These are phyloP conservation scores for Nigrograna mackinnonii DNA, from an alignment of 2,329 filamentous ascomycete species.

Conservation along the genomic window DNA sequence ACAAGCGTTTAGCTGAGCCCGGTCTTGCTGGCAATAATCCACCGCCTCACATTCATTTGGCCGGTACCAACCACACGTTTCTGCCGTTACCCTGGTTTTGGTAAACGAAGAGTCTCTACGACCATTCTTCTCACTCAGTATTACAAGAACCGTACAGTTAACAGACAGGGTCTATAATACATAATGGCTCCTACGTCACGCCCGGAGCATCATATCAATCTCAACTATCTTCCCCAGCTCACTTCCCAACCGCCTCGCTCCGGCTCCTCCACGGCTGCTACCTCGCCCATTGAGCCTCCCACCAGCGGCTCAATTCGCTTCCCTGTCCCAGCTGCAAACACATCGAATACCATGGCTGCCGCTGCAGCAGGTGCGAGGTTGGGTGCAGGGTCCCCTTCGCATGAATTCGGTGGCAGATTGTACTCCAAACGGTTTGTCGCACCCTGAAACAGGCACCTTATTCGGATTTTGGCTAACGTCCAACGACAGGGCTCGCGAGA, in stretches of 20 bases:
- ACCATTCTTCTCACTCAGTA: conserved; percentile 28
- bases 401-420: conserved; percentile 78
- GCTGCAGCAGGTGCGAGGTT: conserved; percentile 67
- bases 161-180: conserved; percentile 62
- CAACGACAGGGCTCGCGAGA: conserved; percentile 78
- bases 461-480: conserved; percentile 30
- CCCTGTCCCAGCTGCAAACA: conserved; percentile 70
- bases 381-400: conserved; percentile 93
- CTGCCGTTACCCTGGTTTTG: conserved; percentile 41
- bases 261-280: conserved; percentile 77
- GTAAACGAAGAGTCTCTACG: conserved; percentile 37
- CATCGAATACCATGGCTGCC: conserved; percentile 56
- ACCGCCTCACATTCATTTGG: conserved; percentile 45
- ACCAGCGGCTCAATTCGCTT: conserved; percentile 67
- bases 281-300: conserved; percentile 77
- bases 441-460: conserved; percentile 30
- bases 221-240: conserved; percentile 76
- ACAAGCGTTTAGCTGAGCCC: conserved; percentile 27
- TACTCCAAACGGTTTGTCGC: conserved; percentile 86
- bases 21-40: conserved; percentile 35
- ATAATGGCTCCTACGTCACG: conserved; percentile 89
- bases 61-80: conserved; percentile 41
- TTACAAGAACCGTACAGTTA: conserved; percentile 23
- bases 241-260: conserved; percentile 71
- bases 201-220: conserved; percentile 80